These are phyloP conservation scores for Microthlaspi erraticum DNA, from an alignment of 345 rosid species.

Conservation along the genomic window DNA sequence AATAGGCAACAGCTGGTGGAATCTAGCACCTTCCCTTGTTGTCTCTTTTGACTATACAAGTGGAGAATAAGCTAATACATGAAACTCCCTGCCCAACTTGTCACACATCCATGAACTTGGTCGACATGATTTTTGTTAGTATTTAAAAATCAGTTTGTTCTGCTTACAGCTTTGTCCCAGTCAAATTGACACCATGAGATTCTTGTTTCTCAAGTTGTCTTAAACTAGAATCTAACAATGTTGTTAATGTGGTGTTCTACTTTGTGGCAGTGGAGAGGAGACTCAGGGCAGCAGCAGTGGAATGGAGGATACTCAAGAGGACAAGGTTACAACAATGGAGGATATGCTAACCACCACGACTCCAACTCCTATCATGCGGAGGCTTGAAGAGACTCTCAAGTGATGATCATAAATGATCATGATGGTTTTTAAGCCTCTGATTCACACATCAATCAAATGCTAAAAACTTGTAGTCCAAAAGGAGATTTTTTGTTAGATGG, in stretches of 20 bases:
- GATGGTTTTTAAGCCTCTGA: conserved; percentile 20
- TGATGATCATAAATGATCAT: not conserved
- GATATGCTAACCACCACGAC: conserved; percentile 52
- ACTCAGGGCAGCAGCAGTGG: conserved; percentile 74
- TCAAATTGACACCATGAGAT: not conserved
- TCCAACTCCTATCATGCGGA: conserved; percentile 37
- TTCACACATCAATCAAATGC: conserved; percentile 20
- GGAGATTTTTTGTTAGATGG: conserved; percentile 40
- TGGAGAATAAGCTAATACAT: conserved; percentile 21
- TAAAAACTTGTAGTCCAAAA: conserved; percentile 37
- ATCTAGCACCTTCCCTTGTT: conserved; percentile 21
- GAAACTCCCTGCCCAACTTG: conserved; percentile 29
- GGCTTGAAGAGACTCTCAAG: conserved; percentile 26
- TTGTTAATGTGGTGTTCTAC: not conserved
- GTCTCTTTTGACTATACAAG: conserved; percentile 29
- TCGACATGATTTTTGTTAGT: conserved; percentile 6
- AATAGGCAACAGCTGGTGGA: conserved; percentile 32
- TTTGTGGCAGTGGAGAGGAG: conserved; percentile 75
- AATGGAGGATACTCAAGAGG: conserved; percentile 73
- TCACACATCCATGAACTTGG: conserved; percentile 18
- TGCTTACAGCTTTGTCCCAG: not conserved
- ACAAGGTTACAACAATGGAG: conserved; percentile 68
- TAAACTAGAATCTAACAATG: not conserved
- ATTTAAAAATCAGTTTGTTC: no score
- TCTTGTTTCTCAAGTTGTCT: not conserved